Percentiles rank a stretch among this genome's conserved stretches.
phyloP scores from a whole-genome alignment of 2,329 filamentous ascomycete genomes.

The Monilinia polystroma region DNA sequence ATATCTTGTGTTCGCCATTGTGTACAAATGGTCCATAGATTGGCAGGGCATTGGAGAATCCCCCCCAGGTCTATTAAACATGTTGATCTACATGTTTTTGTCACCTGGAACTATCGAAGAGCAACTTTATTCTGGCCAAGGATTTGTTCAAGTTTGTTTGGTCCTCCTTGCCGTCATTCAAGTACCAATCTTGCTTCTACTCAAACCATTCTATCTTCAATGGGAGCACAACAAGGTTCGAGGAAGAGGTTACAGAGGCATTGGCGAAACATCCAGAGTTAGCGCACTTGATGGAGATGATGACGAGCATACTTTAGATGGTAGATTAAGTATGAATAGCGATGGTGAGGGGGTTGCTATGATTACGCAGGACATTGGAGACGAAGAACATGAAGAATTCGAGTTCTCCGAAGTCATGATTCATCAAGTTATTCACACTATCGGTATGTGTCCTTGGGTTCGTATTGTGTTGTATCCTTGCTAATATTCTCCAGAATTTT shows the following conservation, averaged over 20 bases:
- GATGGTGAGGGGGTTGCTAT: slow-evolving; percentile 82
- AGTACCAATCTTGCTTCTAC: slow-evolving; percentile 85
- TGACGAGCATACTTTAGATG: slow-evolving; percentile 59
- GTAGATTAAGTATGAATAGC: slow-evolving; percentile 66
- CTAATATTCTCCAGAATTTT: slow-evolving; percentile 71
- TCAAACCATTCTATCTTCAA: slow-evolving; percentile 94
- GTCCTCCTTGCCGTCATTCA: slow-evolving; percentile 80
- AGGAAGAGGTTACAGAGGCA: slow-evolving; percentile 85
- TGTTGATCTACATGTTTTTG: slow-evolving; percentile 99
- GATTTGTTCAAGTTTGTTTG: slow-evolving; percentile 70
- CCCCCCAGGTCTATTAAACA: slow-evolving; percentile 90
- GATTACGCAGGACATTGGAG: slow-evolving; percentile 83
- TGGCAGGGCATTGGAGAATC: slow-evolving; percentile 65
- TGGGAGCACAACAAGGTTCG: slow-evolving; percentile 90
- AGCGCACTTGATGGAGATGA: slow-evolving; percentile 90
- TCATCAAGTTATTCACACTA: slow-evolving; percentile 97
- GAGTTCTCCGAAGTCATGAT: slow-evolving; percentile 98
- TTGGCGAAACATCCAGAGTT: slow-evolving; percentile 84
- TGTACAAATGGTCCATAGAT: slow-evolving; percentile 96
- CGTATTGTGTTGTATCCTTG: slow-evolving; percentile 2
- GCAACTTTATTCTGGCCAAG: slow-evolving; percentile 76
- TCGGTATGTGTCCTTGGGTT: slow-evolving; percentile 63
- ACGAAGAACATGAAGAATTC: slow-evolving; percentile 92
- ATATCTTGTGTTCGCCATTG: slow-evolving; percentile 87
- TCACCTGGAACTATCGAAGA: slow-evolving; percentile 74